Evolutionary conservation across 768 basidiomycete species (phyloP), one percentile per base, ranked within the genome.

Genomic region (Hortiboletus flavorubellus): DNA sequence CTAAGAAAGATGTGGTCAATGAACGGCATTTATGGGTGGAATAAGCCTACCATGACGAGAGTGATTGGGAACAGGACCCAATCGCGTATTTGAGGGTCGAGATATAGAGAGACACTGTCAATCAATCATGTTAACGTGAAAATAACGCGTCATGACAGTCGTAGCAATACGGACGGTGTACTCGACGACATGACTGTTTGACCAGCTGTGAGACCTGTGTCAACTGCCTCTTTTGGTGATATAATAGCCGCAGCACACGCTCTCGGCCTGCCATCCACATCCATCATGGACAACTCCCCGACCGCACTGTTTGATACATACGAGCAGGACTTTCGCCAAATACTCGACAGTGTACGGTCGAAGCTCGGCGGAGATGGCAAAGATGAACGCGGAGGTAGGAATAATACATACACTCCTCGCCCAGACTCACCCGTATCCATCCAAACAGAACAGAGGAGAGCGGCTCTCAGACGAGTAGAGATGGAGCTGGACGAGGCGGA

Each of bases 401-500:
- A 12, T 48, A 50, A 33, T 23, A n/a, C 44, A 23, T 12, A 4
- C 37, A 41, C 63, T n/a, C 34, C 15, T 39, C 26, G 16, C 44
- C n/a, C 51, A 44, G 31, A 21, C 53, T 34, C 51, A 8, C 34
- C 49, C 12, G 44, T 48, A 42, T 46, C 10, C 47, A 38, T 56
- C 16, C 52, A 33, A 46, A 14, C 68, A 94, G 93, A 97, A 69
- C 85, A 90, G 59, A 83, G 87, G 46, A 93, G 91, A 71, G 79
- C 90, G 0, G 77, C 87, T 5, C 72, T 98, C 57, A 77, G 94
- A 62, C 79, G 91, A 57, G 89, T 91, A 23, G 91, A 95, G 68
- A 92, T 94, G 83, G 96, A 98, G 68, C 76, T 99, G 5, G 97
- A 99, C 69, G 97, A 99, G 72, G 96, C 95, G 0, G 95, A 97